These are phyloP conservation scores for Epichloe sibirici DNA, from an alignment of 2,329 filamentous ascomycete genomes.

Conservation along the genomic window DNA sequence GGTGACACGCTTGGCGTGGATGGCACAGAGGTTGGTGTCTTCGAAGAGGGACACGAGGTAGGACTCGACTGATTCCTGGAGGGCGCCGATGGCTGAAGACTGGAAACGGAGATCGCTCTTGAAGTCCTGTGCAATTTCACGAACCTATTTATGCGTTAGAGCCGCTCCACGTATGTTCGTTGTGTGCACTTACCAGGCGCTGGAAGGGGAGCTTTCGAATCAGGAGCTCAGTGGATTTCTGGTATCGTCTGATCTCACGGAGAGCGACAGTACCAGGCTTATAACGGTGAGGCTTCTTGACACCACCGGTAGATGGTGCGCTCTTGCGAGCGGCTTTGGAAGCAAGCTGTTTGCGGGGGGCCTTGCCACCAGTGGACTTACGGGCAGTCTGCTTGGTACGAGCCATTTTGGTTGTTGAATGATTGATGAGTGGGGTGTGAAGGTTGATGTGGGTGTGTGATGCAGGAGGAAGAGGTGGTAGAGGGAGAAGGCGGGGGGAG, in stretches of 20 bases:
- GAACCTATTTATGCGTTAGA: conserved; percentile 38
- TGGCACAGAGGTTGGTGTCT: conserved; percentile 96
- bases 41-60: conserved; percentile 98
- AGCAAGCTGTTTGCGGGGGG: conserved; percentile 86
- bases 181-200: conserved; percentile 53
- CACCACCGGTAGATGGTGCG: conserved; percentile 89
- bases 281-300: conserved; percentile 89
- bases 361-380: conserved; percentile 72
- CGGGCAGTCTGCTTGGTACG: conserved; percentile 57
- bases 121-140: conserved; percentile 94
- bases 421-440: conserved; percentile 18
- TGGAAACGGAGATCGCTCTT: conserved; percentile 96
- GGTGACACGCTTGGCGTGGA: conserved; percentile 98
- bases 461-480: conserved; percentile 29
- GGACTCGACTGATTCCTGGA: conserved; percentile 97
- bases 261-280: conserved; percentile 94
- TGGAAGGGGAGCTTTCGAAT: conserved; percentile 98
- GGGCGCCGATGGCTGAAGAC: conserved; percentile 90
- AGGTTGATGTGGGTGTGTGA: conserved; percentile 20
- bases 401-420: conserved; percentile 37
- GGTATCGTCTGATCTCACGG: conserved; percentile 96
- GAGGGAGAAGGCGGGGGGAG: conserved; percentile 30
- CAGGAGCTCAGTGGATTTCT: conserved; percentile 91
- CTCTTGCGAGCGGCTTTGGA: conserved; percentile 98
- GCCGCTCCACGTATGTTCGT: not conserved